Evolutionary conservation across 2,329 filamentous ascomycete species (phyloP).

Genomic region (Paecilomyces fulvus): DNA sequence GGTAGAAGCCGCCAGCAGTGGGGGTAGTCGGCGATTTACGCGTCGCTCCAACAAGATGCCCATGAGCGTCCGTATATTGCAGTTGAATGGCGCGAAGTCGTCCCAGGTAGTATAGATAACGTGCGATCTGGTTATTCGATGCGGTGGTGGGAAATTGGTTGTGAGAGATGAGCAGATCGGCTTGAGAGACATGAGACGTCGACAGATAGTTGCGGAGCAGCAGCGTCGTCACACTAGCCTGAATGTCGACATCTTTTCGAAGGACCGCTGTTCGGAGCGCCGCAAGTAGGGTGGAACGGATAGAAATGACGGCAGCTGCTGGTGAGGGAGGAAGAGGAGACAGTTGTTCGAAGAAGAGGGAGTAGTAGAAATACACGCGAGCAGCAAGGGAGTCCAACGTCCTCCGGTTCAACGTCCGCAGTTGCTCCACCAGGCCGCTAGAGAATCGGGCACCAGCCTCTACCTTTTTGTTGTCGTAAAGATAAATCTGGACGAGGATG

Average conservation of each 20-base stretch:
- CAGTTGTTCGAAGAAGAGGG: conserved; percentile 87
- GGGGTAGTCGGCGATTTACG: conserved; percentile 87
- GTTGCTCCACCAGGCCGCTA: conserved; percentile 68
- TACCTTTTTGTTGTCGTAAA: conserved; percentile 77
- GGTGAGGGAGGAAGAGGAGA: conserved; percentile 80
- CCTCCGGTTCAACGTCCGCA: conserved; percentile 83
- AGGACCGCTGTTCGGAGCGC: conserved; percentile 92
- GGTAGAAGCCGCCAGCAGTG: conserved; percentile 87
- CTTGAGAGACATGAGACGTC: conserved; percentile 93
- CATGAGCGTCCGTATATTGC: conserved; percentile 92
- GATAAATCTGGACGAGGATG: conserved; percentile 76
- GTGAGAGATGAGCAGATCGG: conserved; percentile 89
- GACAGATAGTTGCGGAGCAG: conserved; percentile 92
- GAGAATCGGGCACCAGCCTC: conserved; percentile 80
- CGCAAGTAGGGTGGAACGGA: conserved; percentile 76
- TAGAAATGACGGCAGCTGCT: conserved; percentile 75
- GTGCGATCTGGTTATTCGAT: conserved; percentile 94
- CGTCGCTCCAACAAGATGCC: conserved; percentile 85
- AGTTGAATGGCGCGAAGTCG: conserved; percentile 94
- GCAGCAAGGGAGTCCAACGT: conserved; percentile 89
- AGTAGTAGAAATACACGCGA: conserved; percentile 97
- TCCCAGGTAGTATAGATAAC: conserved; percentile 94
- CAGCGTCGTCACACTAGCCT: conserved; percentile 89
- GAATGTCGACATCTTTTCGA: conserved; percentile 94
- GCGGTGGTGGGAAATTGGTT: conserved; percentile 91